Evolutionary conservation across 768 basidiomycete genomes (phyloP), one percentile per base, ranked within the genome.

Genomic region (Paxillus ammoniavirescens): DNA sequence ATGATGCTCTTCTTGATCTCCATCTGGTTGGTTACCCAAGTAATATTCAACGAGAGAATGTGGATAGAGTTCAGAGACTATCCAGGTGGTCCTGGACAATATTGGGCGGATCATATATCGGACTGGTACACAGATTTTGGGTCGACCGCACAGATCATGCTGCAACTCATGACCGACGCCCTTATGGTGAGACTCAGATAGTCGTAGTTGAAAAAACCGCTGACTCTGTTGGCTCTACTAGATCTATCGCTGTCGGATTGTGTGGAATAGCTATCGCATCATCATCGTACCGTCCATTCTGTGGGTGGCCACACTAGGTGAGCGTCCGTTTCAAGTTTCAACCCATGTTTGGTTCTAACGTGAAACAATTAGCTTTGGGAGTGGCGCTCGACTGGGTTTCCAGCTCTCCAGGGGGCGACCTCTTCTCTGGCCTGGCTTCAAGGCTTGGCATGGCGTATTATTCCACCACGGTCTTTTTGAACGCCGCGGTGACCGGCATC

Each of bases 231-330:
- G 30, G 10, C 33, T 9, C 21, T 42, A 77, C 21, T 42, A 77
- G 76, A 64, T 77, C 35, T 68, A 73, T 50, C 73, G 74, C n/a
- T 73, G 71, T 52, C 71, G 55, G 31, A 60, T 72, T 28, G 58
- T 77, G n/a, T 76, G 72, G 65, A 23, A 49, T 21, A 56, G 47
- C 45, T 41, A 48, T 42, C 50, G 54, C 17, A 44, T 65, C 1
- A 36, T 66, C 15, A 0, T 68, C 0, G n/a, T 61, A 4, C 66
- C 69, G 1, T 48, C 10, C 1, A 42, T 64, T 26, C 2, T 68
- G 28, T 68, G 69, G 66, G 1, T 60, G 2, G 45, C 37, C 15
- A 62, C 68, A 6, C 40, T 70, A 7, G 66, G 67, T 70, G 36
- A 57, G 66, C 31, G 30, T 31, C 18, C 21, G 30, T 18, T 13